phyloP scores from a whole-genome alignment of 768 basidiomycete genomes.

The Lanmaoa pseudosensibilis region DNA sequence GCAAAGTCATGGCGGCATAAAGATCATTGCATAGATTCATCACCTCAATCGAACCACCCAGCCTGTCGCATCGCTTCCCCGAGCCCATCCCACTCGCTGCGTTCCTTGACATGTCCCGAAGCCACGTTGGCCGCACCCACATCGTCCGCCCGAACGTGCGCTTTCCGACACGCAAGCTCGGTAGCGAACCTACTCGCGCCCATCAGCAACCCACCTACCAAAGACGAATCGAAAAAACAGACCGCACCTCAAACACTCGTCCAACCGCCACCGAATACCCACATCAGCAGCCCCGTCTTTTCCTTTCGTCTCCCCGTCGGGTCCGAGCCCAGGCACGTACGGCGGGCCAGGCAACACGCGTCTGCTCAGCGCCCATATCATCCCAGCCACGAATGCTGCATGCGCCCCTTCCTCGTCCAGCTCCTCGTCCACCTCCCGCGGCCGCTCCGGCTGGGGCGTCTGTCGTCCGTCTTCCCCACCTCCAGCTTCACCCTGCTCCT shows the following conservation, averaged over 20 bases:
- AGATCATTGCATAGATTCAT: slow-evolving; percentile 1
- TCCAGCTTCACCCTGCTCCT: neutral
- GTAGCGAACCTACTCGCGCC: slow-evolving; percentile 68
- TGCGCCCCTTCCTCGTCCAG: slow-evolving; percentile 78
- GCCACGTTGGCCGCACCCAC: slow-evolving; percentile 1
- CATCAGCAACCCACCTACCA: neutral
- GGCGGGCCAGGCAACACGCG: slow-evolving; percentile 71
- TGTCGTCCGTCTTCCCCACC: slow-evolving; percentile 17
- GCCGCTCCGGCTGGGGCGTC: slow-evolving; percentile 23
- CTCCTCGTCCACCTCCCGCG: slow-evolving; percentile 31
- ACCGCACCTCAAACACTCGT: slow-evolving; percentile 72
- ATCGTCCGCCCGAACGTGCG: slow-evolving; percentile 22
- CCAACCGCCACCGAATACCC: slow-evolving; percentile 68
- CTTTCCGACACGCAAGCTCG: slow-evolving; percentile 77
- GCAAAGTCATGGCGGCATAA: neutral
- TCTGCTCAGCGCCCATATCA: slow-evolving; percentile 80
- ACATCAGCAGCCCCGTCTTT: slow-evolving; percentile 39
- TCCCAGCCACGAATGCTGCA: slow-evolving; percentile 82
- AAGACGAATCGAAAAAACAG: slow-evolving; percentile 21
- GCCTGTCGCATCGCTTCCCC: slow-evolving; percentile 71
- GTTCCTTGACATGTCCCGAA: slow-evolving; percentile 31
- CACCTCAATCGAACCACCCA: slow-evolving; percentile 66
- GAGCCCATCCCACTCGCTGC: slow-evolving; percentile 63
- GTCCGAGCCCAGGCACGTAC: slow-evolving; percentile 52
- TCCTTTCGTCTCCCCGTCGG: slow-evolving; percentile 18